Base-by-base conservation (phyloP, 2,329 filamentous ascomycete genomes). In the Neonectria ditissima region DNA sequence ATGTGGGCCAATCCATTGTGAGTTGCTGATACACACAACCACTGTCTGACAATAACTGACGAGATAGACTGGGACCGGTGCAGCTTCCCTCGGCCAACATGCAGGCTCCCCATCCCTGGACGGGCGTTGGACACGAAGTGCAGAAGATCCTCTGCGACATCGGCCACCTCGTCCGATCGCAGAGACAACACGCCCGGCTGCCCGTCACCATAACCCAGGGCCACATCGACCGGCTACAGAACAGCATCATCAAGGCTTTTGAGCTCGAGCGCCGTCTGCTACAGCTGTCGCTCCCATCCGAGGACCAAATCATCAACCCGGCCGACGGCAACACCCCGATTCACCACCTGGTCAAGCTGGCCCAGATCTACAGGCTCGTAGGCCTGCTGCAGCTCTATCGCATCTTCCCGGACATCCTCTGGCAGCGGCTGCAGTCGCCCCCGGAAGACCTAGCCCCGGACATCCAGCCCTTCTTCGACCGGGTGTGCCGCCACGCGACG, bases 41-140 rank as follows among this genome's bases (percentile, higher is more conserved):
- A 5, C 3, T 10, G 7, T 18, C 7, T 14, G 14, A 5, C 43
- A 13, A 16, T 8, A 14, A 9, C 58, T 55, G 28, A 61, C 22
- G 18, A 26, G 5, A 43, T 7, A 62, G 59, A 7, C 18, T 53
- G 22, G 59, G 59, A 5, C 59, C 59, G 13, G 47, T 47, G 2
- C 54, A 62, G 20, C 37, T 22, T 3, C 39, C 47, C 2, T 62
- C 59, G 4, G 48, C 39, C 2, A 28, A 18, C 4, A 45, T 55
- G 39, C 54, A 57, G 30, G 60, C 60, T 1, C 65, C 65, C 4
- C 65, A 67, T 37, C 65, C 65, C 5, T 67, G 65, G 65, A 65
- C 65, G n/a, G 65, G 65, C 2, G 55, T 67, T 16, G 65, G 53
- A 11, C 58, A 63, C 32, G 63, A 57, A 14, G 62, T 65, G 22